Evolutionary conservation across 176 grass and related monocot species (phyloP).

Genomic region (Coix lacrymajobi): DNA sequence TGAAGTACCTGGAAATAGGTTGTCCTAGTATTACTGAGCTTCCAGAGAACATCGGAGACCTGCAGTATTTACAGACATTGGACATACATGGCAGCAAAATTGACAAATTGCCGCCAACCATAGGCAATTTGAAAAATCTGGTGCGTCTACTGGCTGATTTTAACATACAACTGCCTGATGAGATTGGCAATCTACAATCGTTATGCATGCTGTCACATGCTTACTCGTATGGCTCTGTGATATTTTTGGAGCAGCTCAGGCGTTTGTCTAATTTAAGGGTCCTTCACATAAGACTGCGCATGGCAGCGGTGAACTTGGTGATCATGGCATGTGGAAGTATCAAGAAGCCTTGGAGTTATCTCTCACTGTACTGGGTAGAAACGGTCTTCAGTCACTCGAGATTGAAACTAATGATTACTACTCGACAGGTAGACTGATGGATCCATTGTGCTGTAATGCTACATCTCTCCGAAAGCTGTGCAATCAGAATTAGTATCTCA

Average conservation of each 20-base stretch:
- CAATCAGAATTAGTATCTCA: background rate
- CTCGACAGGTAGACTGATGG: background rate
- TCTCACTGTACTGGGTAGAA: background rate
- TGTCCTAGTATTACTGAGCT: conserved; percentile 3
- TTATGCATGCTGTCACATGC: background rate
- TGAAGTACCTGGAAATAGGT: background rate
- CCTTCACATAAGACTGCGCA: background rate
- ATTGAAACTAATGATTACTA: background rate
- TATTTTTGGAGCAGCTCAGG: background rate
- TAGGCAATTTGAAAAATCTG: background rate
- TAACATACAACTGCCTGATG: background rate
- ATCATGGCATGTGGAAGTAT: background rate
- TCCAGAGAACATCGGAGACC: background rate
- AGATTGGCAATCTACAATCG: background rate
- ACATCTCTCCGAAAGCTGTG: background rate
- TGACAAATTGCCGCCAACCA: background rate
- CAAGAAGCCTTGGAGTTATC: background rate
- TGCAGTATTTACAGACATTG: background rate
- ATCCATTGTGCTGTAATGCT: background rate
- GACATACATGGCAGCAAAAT: background rate
- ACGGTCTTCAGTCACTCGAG: background rate
- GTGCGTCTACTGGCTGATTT: background rate
- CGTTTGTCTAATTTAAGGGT: background rate
- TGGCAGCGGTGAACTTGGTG: background rate
- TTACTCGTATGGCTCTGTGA: background rate